A percentile compares a stretch with the other conserved stretches of the same genome.
These are phyloP conservation scores for Phytophthora ohioensis DNA, from an alignment of 352 stramenopile species.

Conservation along the genomic window DNA sequence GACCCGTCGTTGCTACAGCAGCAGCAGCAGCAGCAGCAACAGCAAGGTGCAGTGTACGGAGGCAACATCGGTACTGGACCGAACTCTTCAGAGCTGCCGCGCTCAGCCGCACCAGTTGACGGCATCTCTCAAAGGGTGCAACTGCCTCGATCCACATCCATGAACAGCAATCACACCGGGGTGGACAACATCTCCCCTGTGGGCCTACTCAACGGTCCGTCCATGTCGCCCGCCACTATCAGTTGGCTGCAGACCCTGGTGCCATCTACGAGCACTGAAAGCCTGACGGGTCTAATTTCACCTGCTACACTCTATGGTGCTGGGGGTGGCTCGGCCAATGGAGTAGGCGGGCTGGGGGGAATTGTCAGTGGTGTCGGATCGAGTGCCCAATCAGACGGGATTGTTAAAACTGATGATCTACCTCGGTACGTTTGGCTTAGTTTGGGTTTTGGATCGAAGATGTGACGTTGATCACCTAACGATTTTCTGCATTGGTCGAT, in stretches of 20 bases:
- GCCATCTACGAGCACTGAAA: conserved; percentile 72
- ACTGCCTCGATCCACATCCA: conserved; percentile 55
- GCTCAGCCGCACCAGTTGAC: background rate
- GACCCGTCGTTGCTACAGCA: conserved; percentile 33
- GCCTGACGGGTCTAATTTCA: conserved; percentile 66
- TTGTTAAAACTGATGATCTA: conserved; percentile 28
- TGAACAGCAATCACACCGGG: conserved; percentile 49
- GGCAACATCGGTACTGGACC: conserved; percentile 5
- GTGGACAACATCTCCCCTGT: conserved; percentile 68
- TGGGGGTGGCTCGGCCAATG: conserved; percentile 29
- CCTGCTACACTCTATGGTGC: conserved; percentile 52
- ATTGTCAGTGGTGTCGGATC: conserved; percentile 23
- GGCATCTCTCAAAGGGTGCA: conserved; percentile 48
- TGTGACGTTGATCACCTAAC: background rate
- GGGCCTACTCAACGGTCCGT: conserved; percentile 57
- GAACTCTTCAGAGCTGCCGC: conserved; percentile 2
- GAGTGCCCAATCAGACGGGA: conserved; percentile 25
- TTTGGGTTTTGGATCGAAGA: too few species aligned
- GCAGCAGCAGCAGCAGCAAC: conserved; percentile 17
- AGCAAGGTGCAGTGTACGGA: conserved; percentile 1
- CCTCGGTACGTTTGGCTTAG: conserved; percentile 37
- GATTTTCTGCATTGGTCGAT: background rate
- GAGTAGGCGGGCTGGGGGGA: conserved; percentile 18
- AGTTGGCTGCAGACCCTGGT: conserved; percentile 82
- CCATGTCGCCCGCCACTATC: conserved; percentile 81